Evolutionary conservation across 768 basidiomycete species (phyloP).

Genomic region (Rhodotorula diobovata): DNA sequence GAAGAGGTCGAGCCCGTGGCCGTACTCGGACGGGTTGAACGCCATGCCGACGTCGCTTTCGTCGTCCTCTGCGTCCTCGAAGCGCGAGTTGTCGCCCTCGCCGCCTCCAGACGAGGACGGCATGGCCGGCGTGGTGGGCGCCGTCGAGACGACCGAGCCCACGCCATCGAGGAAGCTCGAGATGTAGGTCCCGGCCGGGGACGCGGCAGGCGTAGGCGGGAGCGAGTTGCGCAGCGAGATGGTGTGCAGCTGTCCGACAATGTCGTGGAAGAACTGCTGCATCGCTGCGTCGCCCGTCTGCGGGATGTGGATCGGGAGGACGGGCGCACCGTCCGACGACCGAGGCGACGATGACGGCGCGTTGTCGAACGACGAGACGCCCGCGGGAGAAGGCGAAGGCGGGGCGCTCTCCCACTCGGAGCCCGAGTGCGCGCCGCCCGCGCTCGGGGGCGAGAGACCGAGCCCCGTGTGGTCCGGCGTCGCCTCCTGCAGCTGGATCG

Average conservation of each 20-base stretch:
- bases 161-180: slow-evolving; percentile 25
- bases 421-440: slow-evolving; percentile 1
- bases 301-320: slow-evolving; percentile 59
- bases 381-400: slow-evolving; percentile 27
- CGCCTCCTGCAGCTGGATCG: slow-evolving; percentile 44
- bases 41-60: slow-evolving; percentile 22
- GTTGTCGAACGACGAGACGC: slow-evolving; percentile 6
- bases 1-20: slow-evolving; percentile 3
- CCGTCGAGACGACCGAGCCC: neutral
- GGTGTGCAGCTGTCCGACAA: slow-evolving; percentile 52
- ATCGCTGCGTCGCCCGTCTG: slow-evolving; percentile 69
- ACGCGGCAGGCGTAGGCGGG: slow-evolving; percentile 22
- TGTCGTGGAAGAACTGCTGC: slow-evolving; percentile 76
- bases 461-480: slow-evolving; percentile 33
- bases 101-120: neutral
- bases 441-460: slow-evolving; percentile 4
- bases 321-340: slow-evolving; percentile 37
- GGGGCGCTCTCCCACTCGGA: slow-evolving; percentile 33
- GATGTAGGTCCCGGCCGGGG: slow-evolving; percentile 25
- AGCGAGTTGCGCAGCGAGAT: slow-evolving; percentile 40
- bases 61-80: slow-evolving; percentile 45
- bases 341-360: slow-evolving; percentile 2
- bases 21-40: neutral
- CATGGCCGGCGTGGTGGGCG: slow-evolving; percentile 19
- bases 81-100: slow-evolving; percentile 26